Conservation (phyloP, 2,329 filamentous ascomycete genomes). For the Fusarium sp. region DNA sequence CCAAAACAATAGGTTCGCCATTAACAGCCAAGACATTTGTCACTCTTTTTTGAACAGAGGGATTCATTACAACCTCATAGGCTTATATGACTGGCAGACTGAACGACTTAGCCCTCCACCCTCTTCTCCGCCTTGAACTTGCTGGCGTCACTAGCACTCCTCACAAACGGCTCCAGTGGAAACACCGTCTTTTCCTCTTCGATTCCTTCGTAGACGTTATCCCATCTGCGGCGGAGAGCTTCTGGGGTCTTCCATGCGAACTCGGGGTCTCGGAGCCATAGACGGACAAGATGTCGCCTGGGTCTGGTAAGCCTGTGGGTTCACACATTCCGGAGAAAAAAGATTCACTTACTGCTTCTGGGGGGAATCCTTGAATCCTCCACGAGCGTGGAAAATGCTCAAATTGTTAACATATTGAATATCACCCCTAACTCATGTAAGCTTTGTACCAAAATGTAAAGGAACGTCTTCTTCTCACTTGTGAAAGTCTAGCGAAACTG, state of each 20-base stretch:
- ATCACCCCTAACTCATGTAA: slow-evolving; percentile 51
- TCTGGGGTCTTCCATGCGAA: slow-evolving; percentile 60
- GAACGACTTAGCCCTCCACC: neutral
- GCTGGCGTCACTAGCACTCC: slow-evolving; percentile 38
- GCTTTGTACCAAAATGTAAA: neutral
- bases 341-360: slow-evolving; percentile 54
- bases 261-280: slow-evolving; percentile 63
- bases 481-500: slow-evolving; percentile 57
- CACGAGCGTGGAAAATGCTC: slow-evolving; percentile 63
- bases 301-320: neutral
- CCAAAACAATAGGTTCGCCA: neutral
- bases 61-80: neutral
- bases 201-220: slow-evolving; percentile 63
- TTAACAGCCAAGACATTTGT: neutral
- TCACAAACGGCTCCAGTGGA: slow-evolving; percentile 61
- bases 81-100: neutral
- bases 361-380: slow-evolving; percentile 57
- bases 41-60: neutral
- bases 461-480: slow-evolving; percentile 30
- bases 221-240: slow-evolving; percentile 59
- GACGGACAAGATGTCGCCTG: slow-evolving; percentile 58
- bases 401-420: slow-evolving; percentile 67
- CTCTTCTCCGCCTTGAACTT: slow-evolving; percentile 17
- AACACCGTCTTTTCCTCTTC: slow-evolving; percentile 64
- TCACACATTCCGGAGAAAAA: neutral